Evolutionary conservation across 371 early-diverging fungal species (phyloP), one percentile per base, ranked within the genome.

Genomic region (Mortierella sp.): DNA sequence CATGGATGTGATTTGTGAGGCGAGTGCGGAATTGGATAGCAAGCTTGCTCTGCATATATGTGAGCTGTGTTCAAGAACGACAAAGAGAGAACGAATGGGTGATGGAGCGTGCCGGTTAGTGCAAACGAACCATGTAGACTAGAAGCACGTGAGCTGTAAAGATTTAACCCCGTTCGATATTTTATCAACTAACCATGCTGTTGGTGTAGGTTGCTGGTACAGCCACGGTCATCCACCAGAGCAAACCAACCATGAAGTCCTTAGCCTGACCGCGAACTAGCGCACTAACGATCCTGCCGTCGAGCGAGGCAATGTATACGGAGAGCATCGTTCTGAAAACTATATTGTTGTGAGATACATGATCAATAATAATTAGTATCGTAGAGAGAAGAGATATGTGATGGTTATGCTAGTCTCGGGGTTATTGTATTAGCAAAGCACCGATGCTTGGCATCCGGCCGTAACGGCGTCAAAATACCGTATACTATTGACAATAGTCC

Each of bases 201-300:
- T 98, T 98, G 70, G 98, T 98, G 84, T 95, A 96, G 22, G 97
- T 97, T 1, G 98, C 97, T 12, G 98, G 98, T 28, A 98, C 87
- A 12, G 97, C 95, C 43, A 97, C 93, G 12, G 90, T 88, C 93
- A 98, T 96, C 96, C 97, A 98, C 88, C 92, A 94, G 40, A 87
- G 85, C 61, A 98, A 89, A 12, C 95, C 95, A 37, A 88, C 77
- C 35, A 95, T 72, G 70, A 98, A 97, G 43, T 94, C 94, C 62
- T 84, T 88, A 37, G 88, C 85, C 64, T 95, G 90, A 20, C 94
- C 94, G 39, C 92, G 90, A 58, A 95, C 97, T 47, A 98, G 84
- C 11, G 96, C 94, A 69, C 93, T 92, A 32, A 97, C 97, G 67
- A 98, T 97, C 64, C 92, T 88, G 55, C 98, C 98, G 84, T 98